Conservation (phyloP, 2,329 filamentous ascomycete genomes). For the Paraphaeosphaeria sporulosa region DNA sequence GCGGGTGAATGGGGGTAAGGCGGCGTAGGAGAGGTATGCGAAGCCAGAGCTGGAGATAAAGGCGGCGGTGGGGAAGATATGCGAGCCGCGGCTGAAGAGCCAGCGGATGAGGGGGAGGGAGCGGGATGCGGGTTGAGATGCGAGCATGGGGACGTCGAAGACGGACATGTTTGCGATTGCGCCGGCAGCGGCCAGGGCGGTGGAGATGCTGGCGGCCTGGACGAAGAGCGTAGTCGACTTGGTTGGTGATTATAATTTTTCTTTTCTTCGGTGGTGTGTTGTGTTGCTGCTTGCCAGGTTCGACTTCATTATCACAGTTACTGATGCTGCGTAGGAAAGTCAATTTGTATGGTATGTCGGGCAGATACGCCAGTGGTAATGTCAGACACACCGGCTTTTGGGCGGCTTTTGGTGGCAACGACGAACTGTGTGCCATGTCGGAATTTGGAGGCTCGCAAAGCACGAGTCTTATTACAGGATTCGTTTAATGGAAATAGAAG, state of each 20-base stretch:
- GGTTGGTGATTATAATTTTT: not conserved
- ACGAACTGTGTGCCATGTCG: no score
- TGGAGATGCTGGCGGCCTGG: constrained; percentile 39
- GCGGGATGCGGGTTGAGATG: constrained; percentile 47
- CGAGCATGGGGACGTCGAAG: constrained; percentile 42
- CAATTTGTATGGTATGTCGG: no score
- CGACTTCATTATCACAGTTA: no score
- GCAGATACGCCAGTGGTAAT: no score
- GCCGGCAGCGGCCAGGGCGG: constrained; percentile 43
- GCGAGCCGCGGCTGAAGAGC: constrained; percentile 49
- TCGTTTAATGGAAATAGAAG: no score
- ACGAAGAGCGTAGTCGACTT: constrained; percentile 28
- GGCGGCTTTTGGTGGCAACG: no score
- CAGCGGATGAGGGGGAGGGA: constrained; percentile 46
- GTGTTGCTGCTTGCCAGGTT: not conserved
- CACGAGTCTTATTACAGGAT: no score
- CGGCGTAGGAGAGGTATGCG: constrained; percentile 30
- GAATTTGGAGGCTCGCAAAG: no score
- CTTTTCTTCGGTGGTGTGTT: not conserved
- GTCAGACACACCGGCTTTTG: no score
- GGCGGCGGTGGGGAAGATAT: constrained; percentile 42
- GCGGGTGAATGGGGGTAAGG: constrained; percentile 14
- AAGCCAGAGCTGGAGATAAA: constrained; percentile 40
- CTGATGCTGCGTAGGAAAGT: no score
- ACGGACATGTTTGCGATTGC: constrained; percentile 45